Percentiles rank a stretch among this genome's conserved stretches.
Evolutionary conservation across 2,329 filamentous ascomycete species (phyloP).

Genomic region (Claviceps digitariae): DNA sequence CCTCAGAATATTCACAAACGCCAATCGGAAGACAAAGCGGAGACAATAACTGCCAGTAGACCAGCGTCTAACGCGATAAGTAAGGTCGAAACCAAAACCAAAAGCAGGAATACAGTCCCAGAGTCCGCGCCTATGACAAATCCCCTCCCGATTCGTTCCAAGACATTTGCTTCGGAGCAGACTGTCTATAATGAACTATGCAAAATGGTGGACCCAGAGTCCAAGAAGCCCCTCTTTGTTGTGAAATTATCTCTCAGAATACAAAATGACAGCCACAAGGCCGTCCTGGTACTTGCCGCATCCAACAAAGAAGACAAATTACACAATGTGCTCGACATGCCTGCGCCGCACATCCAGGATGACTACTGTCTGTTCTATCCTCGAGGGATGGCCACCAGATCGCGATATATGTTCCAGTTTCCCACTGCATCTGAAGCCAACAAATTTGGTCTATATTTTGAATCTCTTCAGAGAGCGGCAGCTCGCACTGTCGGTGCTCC

Average conservation of each 20-base stretch:
- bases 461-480: constrained; percentile 7
- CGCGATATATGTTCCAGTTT: constrained; percentile 11
- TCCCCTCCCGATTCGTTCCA: not conserved
- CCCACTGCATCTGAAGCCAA: constrained; percentile 5
- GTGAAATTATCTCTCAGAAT: constrained; percentile 11
- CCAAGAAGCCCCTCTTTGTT: not conserved
- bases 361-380: constrained; percentile 11
- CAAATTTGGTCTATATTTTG: constrained; percentile 8
- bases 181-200: constrained; percentile 10
- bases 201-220: constrained; percentile 6
- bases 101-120: not conserved
- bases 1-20: not conserved
- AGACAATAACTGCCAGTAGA: not conserved
- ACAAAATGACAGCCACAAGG: constrained; percentile 5
- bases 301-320: constrained; percentile 4
- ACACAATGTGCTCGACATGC: constrained; percentile 12
- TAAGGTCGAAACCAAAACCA: not conserved
- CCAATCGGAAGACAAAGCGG: not conserved
- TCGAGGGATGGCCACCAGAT: not conserved
- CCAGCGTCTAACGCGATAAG: not conserved
- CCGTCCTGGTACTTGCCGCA: constrained; percentile 9
- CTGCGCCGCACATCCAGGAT: constrained; percentile 8
- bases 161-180: constrained; percentile 3
- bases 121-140: not conserved
- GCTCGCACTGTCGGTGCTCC: not conserved